Evolutionary conservation across 208 protist genomes (phyloP).

Genomic region (Angomonas deanei): DNA sequence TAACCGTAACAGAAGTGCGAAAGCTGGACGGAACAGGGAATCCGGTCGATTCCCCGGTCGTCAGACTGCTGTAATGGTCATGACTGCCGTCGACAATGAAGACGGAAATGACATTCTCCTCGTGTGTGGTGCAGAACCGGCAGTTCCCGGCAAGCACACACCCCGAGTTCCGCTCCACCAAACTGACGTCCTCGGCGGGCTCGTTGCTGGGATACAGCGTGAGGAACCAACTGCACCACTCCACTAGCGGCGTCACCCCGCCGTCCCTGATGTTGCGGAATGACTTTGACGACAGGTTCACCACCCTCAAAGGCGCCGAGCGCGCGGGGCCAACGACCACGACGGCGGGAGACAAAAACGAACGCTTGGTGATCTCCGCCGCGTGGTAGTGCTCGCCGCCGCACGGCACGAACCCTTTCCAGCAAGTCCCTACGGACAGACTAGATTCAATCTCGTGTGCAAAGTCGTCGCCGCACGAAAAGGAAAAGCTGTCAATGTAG

Average conservation of each 20-base stretch:
- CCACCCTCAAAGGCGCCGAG: not conserved
- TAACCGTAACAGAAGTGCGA: no score
- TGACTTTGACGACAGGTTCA: not conserved
- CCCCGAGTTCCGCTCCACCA: not conserved
- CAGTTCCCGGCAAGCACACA: not conserved
- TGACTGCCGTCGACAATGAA: no score
- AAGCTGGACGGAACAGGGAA: no score
- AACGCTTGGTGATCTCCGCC: not conserved
- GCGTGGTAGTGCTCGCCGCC: not conserved
- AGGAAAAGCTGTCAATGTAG: not conserved
- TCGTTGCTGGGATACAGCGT: not conserved
- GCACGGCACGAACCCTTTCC: not conserved
- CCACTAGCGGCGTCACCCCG: not conserved
- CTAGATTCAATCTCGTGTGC: not conserved
- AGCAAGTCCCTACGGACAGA: not conserved
- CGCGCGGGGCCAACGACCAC: not conserved
- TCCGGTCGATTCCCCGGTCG: no score
- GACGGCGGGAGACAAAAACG: not conserved
- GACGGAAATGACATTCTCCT: not conserved
- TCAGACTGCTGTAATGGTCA: no score
- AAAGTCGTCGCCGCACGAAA: not conserved
- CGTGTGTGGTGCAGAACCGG: not conserved
- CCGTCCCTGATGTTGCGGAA: not conserved
- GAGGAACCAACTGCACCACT: not conserved
- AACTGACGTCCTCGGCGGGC: not conserved